phyloP scores from a whole-genome alignment of 768 basidiomycete species.

The Mrakia frigida region DNA sequence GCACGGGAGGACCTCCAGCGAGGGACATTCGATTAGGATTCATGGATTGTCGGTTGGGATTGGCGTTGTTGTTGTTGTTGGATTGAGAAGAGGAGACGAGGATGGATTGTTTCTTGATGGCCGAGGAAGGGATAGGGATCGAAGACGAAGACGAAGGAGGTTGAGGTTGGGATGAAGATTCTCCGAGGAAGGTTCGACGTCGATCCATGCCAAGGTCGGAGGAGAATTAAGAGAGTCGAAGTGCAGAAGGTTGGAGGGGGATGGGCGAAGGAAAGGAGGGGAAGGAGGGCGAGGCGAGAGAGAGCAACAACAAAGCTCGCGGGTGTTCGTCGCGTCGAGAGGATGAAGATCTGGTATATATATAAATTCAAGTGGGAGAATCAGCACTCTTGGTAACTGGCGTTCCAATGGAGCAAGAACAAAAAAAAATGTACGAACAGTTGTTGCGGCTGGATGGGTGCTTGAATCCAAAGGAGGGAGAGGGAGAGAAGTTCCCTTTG shows the following conservation, averaged over 20 bases:
- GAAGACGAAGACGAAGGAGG: neutral
- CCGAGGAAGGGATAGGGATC: slow-evolving; percentile 15
- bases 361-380: neutral
- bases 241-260: neutral
- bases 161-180: slow-evolving; percentile 10
- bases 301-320: slow-evolving; percentile 33
- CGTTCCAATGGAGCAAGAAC: neutral
- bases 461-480: neutral
- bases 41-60: neutral
- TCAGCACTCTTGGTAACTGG: neutral
- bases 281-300: neutral
- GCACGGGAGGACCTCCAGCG: slow-evolving; percentile 26
- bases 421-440: neutral
- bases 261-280: neutral
- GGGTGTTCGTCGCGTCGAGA: neutral
- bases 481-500: neutral
- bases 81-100: slow-evolving; percentile 12
- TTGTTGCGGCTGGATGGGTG: neutral
- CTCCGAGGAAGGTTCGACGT: slow-evolving; percentile 1
- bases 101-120: slow-evolving; percentile 25
- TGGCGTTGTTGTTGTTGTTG: too few species aligned
- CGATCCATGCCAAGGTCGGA: slow-evolving; percentile 8
- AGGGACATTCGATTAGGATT: slow-evolving; percentile 29
- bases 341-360: neutral
- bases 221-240: neutral